phyloP scores from a whole-genome alignment of 108 stramenopile genomes.

The Skeletonema grethae region DNA sequence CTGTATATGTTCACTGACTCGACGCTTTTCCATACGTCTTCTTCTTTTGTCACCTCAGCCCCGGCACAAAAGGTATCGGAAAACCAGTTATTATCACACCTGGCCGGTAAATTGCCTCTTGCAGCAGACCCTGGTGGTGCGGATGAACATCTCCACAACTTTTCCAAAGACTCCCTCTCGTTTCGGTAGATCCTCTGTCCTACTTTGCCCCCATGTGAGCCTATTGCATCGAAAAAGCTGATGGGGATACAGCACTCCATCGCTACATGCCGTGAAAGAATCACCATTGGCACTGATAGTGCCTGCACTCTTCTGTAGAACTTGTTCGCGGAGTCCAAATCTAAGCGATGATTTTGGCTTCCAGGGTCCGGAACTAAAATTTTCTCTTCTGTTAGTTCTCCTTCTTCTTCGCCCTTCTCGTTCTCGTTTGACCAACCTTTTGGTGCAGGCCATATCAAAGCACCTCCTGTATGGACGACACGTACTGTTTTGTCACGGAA shows the following conservation, averaged over 20 bases:
- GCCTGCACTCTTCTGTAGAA: slow-evolving; percentile 48
- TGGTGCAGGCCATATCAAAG: slow-evolving; percentile 42
- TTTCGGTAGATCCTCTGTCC: slow-evolving; percentile 36
- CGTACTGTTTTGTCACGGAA: slow-evolving; percentile 52
- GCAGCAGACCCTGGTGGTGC: slow-evolving; percentile 35
- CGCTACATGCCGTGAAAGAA: slow-evolving; percentile 44
- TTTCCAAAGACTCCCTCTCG: slow-evolving; percentile 38
- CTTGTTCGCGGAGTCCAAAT: slow-evolving; percentile 30
- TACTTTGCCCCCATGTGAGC: slow-evolving; percentile 40
- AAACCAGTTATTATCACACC: slow-evolving; percentile 50
- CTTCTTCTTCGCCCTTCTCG: background rate
- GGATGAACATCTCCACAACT: slow-evolving; percentile 46
- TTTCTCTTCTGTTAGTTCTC: slow-evolving; percentile 32
- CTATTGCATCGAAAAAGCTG: slow-evolving; percentile 44
- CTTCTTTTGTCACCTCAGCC: slow-evolving; percentile 20
- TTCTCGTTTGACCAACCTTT: slow-evolving; percentile 31
- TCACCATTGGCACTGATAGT: slow-evolving; percentile 48
- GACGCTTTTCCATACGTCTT: slow-evolving; percentile 42
- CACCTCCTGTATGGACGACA: slow-evolving; percentile 53
- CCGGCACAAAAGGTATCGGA: slow-evolving; percentile 49
- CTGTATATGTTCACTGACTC: slow-evolving; percentile 53
- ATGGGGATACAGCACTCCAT: slow-evolving; percentile 49
- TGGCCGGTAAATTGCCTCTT: slow-evolving; percentile 42
- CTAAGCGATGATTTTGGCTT: slow-evolving; percentile 48
- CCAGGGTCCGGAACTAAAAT: slow-evolving; percentile 48